Base-by-base conservation (phyloP, 805 yeast genomes). In the Suhomyces kilbournensis region DNA sequence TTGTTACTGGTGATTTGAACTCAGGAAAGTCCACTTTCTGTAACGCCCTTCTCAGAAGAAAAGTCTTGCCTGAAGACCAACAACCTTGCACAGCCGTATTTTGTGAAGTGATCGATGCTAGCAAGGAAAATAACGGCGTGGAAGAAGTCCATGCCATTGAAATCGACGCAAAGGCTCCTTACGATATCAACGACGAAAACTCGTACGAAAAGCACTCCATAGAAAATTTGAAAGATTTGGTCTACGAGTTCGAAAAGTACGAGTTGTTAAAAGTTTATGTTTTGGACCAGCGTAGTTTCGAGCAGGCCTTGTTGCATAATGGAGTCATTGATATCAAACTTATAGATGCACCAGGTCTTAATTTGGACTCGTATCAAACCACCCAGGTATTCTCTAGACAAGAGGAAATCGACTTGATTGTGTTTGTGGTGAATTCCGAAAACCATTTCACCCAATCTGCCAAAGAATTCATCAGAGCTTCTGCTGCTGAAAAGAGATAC, bases 81-180 rank as follows among this genome's bases (percentile, higher is more conserved):
- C 96, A 94, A 65, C 99, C 99, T 2, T 91, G 97, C 62, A 94
- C 99, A 0, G 85, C 89, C 55, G 97, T 94, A 0, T 96, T 96
- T 63, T 92, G 97, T 66, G 99, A 96, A 69, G 93, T 96, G 7
- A 75, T 89, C 26, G 97, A 94, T 67, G 90, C 91, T 9, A 74
- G 83, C 19, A 66, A 64, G 25, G 88, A 84, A 44, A 93, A 93
- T 64, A 72, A 77, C 40, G 82, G 86, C 15, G 62, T 83, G 14
- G 97, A 96, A 70, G 96, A 92, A 67, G 97, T 93, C 1, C 99
- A 94, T 69, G 98, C 99, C 0, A 84, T 94, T 19, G 81, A 83
- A 3, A 78, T 82, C 25, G 85, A 83, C 0, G 57, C 66, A 2
- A 68, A 65, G 0, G 17, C n/a, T 12, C 30, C 30, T 14, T 88